phyloP scores from a whole-genome alignment of 179 eudicot genomes.

The Camellia oleifera region DNA sequence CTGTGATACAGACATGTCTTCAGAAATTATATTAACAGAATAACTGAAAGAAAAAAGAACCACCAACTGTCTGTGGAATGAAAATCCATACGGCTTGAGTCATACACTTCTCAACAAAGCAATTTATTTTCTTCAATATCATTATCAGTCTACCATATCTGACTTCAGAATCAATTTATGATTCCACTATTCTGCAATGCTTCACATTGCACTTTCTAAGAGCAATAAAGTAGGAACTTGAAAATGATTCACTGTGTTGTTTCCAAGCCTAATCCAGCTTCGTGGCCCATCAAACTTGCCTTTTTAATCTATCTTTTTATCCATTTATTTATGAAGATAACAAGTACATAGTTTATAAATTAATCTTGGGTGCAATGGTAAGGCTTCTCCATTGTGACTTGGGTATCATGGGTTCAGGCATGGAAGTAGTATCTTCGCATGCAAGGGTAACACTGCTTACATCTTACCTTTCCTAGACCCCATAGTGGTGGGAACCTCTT shows the following conservation, averaged over 20 bases:
- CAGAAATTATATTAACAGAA: not conserved
- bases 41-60: not conserved
- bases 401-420: too few species aligned
- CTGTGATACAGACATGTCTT: constrained; percentile 39
- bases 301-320: not conserved
- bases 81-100: constrained; percentile 1
- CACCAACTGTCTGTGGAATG: not conserved
- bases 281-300: not conserved
- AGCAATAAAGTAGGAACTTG: not conserved
- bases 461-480: too few species aligned
- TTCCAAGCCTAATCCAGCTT: not conserved
- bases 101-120: not conserved
- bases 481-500: too few species aligned
- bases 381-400: too few species aligned
- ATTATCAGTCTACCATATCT: not conserved
- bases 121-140: not conserved
- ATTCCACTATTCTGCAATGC: not conserved
- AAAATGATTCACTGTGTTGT: not conserved
- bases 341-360: not conserved
- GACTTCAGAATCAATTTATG: not conserved
- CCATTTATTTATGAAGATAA: not conserved
- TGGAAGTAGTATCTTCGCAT: too few species aligned
- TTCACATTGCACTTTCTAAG: not conserved
- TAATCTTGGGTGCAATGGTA: too few species aligned
- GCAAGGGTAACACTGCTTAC: too few species aligned